A percentile compares a stretch with the other conserved stretches of the same genome.
Conservation (phyloP, 2,329 filamentous ascomycete species). For the Cryphonectria japonica region DNA sequence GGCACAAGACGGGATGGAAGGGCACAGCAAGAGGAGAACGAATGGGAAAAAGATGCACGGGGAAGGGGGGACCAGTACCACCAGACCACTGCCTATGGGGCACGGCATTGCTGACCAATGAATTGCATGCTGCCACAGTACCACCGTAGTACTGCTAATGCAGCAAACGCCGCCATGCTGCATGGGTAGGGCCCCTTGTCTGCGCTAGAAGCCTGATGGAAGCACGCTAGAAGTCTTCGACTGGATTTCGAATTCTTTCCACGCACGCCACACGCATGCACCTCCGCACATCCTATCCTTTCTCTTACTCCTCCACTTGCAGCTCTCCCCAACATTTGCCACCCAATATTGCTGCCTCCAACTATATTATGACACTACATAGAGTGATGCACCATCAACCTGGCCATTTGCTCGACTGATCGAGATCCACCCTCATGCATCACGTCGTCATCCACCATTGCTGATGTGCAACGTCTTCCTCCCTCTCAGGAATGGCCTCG, state of each 20-base stretch:
- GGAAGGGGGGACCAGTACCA: neutral
- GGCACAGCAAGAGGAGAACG: neutral
- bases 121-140: neutral
- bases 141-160: neutral
- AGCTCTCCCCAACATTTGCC: neutral
- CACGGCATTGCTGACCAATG: neutral
- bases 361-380: neutral
- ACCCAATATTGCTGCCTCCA: constrained; percentile 1
- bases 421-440: neutral
- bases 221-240: constrained; percentile 23
- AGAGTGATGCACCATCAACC: no score
- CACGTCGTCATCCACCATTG: constrained; percentile 1
- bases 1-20: neutral
- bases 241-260: constrained; percentile 5
- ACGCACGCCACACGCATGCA: constrained; percentile 6
- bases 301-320: neutral
- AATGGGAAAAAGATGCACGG: neutral
- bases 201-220: constrained; percentile 25
- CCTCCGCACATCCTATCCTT: neutral
- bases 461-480: neutral
- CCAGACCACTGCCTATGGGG: neutral
- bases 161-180: neutral
- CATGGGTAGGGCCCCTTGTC: neutral
- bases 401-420: neutral
- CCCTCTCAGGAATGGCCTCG: neutral